Evolutionary conservation across 805 yeast species (phyloP).

Genomic region (Saccharomyces kudriavzevii): DNA sequence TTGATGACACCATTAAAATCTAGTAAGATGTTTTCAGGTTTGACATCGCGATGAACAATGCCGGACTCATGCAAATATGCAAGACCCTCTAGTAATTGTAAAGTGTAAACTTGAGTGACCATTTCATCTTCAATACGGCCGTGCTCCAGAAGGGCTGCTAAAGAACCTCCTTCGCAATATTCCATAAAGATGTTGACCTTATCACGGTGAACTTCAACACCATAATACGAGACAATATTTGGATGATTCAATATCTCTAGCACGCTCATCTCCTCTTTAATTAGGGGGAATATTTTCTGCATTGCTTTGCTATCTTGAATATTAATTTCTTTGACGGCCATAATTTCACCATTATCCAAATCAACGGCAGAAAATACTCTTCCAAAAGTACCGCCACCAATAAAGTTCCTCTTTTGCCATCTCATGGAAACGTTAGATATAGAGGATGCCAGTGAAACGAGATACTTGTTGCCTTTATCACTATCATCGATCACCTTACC

Average conservation of each 20-base stretch:
- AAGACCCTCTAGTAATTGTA: conserved; percentile 90
- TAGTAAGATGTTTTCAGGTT: conserved; percentile 85
- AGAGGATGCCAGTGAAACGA: conserved; percentile 79
- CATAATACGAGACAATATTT: conserved; percentile 90
- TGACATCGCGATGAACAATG: conserved; percentile 90
- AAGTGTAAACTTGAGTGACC: conserved; percentile 80
- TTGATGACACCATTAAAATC: conserved; percentile 91
- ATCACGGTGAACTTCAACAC: conserved; percentile 95
- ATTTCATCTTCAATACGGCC: conserved; percentile 94
- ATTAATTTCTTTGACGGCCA: conserved; percentile 94
- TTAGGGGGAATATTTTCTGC: conserved; percentile 74
- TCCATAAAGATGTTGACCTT: conserved; percentile 95
- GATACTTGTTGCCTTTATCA: conserved; percentile 78
- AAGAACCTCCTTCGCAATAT: conserved; percentile 91
- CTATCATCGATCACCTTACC: conserved; percentile 88
- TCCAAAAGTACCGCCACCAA: conserved; percentile 96
- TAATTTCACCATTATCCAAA: conserved; percentile 87
- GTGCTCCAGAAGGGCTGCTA: conserved; percentile 75
- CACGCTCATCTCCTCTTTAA: conserved; percentile 94
- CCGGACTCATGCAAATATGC: conserved; percentile 92
- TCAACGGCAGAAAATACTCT: conserved; percentile 87
- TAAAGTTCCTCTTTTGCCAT: conserved; percentile 92
- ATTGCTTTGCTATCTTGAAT: conserved; percentile 83
- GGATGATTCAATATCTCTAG: conserved; percentile 93
- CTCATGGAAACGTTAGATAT: conserved; percentile 84